These are phyloP conservation scores for Schizophyllum commune DNA, from an alignment of 1,284 basidiomycete species.

Conservation along the genomic window DNA sequence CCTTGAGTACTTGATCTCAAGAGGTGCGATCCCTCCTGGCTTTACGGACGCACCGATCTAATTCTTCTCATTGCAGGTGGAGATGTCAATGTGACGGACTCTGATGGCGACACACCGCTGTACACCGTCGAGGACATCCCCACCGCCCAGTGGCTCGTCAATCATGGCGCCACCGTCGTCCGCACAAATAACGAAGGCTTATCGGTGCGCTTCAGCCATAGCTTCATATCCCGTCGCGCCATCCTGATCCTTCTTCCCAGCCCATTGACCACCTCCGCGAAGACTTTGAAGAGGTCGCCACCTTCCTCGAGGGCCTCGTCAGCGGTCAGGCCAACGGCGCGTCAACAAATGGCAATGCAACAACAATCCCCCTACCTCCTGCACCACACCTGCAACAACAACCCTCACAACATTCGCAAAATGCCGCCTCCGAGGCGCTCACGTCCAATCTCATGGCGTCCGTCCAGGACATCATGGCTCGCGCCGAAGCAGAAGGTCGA, in stretches of 20 bases:
- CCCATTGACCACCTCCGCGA: conserved; percentile 69
- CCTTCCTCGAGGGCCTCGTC: conserved; percentile 48
- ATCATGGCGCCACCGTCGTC: conserved; percentile 68
- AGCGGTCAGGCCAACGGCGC: conserved; percentile 9
- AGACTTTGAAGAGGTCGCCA: conserved; percentile 74
- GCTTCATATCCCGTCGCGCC: conserved; percentile 2
- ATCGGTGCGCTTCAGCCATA: conserved; percentile 44
- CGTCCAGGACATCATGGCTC: conserved; percentile 59
- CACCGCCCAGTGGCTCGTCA: conserved; percentile 72
- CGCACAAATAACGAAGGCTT: conserved; percentile 64
- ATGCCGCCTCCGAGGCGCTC: conserved; percentile 60
- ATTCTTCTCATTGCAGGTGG: conserved; percentile 46
- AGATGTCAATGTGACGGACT: conserved; percentile 80
- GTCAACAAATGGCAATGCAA: not conserved
- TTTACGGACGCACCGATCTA: conserved; percentile 7
- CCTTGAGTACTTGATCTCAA: conserved; percentile 70
- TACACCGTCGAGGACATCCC: conserved; percentile 83
- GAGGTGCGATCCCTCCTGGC: conserved; percentile 34
- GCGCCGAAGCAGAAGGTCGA: conserved; percentile 52
- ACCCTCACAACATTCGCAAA: conserved; percentile 63
- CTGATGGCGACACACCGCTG: conserved; percentile 86
- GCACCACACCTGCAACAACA: too few species aligned
- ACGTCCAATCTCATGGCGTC: conserved; percentile 62
- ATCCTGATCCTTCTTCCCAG: conserved; percentile 28
- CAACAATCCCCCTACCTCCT: not conserved